These are phyloP conservation scores for Spirogloea muscicola DNA, from an alignment of 139 green algal genomes.

Conservation along the genomic window DNA sequence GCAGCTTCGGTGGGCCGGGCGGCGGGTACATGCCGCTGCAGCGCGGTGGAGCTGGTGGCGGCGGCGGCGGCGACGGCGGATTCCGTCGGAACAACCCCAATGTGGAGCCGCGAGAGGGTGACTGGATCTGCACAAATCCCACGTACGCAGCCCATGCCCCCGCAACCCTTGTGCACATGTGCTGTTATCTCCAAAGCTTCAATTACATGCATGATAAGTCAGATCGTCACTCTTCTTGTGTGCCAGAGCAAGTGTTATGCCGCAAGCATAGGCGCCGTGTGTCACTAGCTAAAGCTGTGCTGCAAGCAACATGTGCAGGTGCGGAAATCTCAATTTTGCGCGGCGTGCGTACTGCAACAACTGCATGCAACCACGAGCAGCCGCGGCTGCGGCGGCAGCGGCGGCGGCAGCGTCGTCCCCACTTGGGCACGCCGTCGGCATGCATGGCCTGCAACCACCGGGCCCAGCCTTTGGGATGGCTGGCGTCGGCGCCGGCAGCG, in stretches of 20 bases:
- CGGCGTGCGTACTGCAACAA: constrained; percentile 17
- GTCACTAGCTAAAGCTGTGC: background rate
- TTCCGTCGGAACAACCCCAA: constrained; percentile 37
- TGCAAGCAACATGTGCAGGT: constrained; percentile 5
- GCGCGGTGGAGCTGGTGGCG: too few relatives aligned
- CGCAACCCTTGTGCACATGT: background rate
- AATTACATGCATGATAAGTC: background rate
- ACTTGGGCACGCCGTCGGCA: too few relatives aligned
- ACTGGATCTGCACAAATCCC: constrained; percentile 41
- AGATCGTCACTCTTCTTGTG: background rate
- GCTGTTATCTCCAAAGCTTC: background rate
- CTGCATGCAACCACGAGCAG: constrained; percentile 12
- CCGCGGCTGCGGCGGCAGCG: too few relatives aligned
- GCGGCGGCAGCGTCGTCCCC: too few relatives aligned
- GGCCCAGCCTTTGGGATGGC: too few relatives aligned
- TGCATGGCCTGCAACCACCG: too few relatives aligned
- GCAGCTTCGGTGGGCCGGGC: too few relatives aligned
- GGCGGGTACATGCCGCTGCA: too few relatives aligned
- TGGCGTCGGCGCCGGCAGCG: too few relatives aligned
- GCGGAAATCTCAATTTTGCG: constrained; percentile 35
- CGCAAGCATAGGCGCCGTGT: background rate
- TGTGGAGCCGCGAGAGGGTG: constrained; percentile 29
- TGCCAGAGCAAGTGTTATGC: background rate
- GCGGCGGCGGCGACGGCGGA: background rate
- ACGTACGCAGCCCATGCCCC: constrained; percentile 9